Conservation (phyloP, 2,329 filamentous ascomycete genomes). For the Aspergillus fumigatus region DNA sequence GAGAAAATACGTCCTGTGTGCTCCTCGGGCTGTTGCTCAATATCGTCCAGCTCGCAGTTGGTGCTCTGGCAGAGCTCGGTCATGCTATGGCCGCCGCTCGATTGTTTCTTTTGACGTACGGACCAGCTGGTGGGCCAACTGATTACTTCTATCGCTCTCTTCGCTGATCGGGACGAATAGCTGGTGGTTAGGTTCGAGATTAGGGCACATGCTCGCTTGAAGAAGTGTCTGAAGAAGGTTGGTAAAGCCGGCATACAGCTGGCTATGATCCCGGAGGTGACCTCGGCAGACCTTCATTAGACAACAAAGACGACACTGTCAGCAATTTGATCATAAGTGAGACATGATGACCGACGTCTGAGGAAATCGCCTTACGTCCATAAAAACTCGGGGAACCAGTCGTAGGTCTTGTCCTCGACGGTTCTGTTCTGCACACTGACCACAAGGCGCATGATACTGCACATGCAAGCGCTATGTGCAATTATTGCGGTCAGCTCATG, state of each 20-base stretch:
- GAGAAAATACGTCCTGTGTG: slow-evolving; percentile 2
- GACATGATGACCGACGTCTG: neutral
- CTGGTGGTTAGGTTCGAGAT: slow-evolving; percentile 2
- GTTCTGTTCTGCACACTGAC: slow-evolving; percentile 15
- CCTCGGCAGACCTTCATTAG: slow-evolving; percentile 17
- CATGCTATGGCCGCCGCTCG: neutral
- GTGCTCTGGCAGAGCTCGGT: slow-evolving; percentile 1
- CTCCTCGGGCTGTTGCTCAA: neutral
- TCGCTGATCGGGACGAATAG: neutral
- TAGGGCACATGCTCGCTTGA: slow-evolving; percentile 10
- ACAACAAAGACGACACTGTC: neutral
- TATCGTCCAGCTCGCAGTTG: slow-evolving; percentile 6
- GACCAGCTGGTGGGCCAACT: neutral
- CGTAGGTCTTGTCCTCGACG: slow-evolving; percentile 18
- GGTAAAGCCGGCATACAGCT: slow-evolving; percentile 21
- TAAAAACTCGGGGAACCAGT: slow-evolving; percentile 21
- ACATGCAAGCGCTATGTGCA: slow-evolving; percentile 15
- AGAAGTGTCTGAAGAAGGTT: slow-evolving; percentile 19
- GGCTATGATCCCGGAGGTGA: slow-evolving; percentile 22
- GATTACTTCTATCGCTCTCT: neutral
- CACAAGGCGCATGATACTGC: slow-evolving; percentile 21
- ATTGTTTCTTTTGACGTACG: neutral
- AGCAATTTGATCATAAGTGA: neutral
- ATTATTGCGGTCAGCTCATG: neutral
- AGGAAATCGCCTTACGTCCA: slow-evolving; percentile 20